These are phyloP conservation scores for Colletotrichum shisoi DNA, from an alignment of 2,329 filamentous ascomycete species.

Conservation along the genomic window DNA sequence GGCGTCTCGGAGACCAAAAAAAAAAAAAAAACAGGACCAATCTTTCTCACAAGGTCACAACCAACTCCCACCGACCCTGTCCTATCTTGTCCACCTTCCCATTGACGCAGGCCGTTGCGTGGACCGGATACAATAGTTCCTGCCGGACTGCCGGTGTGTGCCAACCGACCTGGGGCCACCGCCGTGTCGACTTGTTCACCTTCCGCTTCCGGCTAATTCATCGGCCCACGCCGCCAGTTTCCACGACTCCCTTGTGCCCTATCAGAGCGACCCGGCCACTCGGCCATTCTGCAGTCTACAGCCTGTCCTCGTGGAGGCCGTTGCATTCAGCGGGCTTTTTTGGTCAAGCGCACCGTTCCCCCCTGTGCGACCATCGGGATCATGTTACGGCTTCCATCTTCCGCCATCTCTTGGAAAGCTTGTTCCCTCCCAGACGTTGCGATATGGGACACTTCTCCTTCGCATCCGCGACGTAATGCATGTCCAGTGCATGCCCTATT, in stretches of 20 bases:
- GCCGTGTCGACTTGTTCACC: conserved; percentile 20
- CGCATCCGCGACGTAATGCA: neutral
- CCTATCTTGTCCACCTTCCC: conserved; percentile 23
- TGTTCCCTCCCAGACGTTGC: conserved; percentile 7
- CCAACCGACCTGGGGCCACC: conserved; percentile 9
- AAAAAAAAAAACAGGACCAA: neutral
- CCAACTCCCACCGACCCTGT: neutral
- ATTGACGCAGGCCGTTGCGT: conserved; percentile 26
- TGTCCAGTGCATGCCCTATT: neutral
- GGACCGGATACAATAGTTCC: conserved; percentile 28
- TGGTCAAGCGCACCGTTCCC: neutral
- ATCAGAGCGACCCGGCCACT: conserved; percentile 10
- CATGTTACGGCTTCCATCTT: conserved; percentile 1
- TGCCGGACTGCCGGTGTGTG: conserved; percentile 29
- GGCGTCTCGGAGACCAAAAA: neutral
- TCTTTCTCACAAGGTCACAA: neutral
- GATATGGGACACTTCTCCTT: neutral
- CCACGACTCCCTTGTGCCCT: conserved; percentile 10
- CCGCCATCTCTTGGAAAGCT: conserved; percentile 33
- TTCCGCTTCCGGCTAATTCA: conserved; percentile 33
- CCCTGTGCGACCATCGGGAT: conserved; percentile 1
- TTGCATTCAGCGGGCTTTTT: neutral
- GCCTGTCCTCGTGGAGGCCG: neutral
- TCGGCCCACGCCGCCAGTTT: conserved; percentile 22
- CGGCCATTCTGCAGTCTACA: neutral